A percentile compares a stretch with the other conserved stretches of the same genome.
These are phyloP conservation scores for Persicaria tinctoria DNA, from an alignment of 148 eudicot species.

Conservation along the genomic window DNA sequence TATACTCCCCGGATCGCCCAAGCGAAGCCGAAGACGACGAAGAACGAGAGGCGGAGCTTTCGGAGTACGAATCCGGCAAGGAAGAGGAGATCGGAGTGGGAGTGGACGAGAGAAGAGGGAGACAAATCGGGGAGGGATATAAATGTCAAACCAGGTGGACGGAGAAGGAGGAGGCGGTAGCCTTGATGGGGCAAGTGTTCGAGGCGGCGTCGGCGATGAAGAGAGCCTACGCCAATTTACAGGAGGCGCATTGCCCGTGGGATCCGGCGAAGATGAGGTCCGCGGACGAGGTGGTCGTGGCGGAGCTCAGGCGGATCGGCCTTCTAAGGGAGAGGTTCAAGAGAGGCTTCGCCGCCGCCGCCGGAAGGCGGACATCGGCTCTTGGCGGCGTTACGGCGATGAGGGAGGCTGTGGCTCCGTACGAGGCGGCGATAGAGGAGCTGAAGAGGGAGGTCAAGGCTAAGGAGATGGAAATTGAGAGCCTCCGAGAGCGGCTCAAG, in stretches of 20 bases:
- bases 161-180: slow-evolving; percentile 22
- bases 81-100: slow-evolving; percentile 20
- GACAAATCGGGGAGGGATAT: slow-evolving; percentile 16
- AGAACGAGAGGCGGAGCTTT: slow-evolving; percentile 1
- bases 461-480: slow-evolving; percentile 63
- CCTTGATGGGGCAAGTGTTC: slow-evolving; percentile 56
- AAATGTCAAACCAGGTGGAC: slow-evolving; percentile 10
- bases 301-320: slow-evolving; percentile 65
- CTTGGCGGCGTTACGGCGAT: slow-evolving; percentile 35
- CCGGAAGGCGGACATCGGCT: slow-evolving; percentile 21
- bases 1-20: slow-evolving; percentile 23
- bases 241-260: slow-evolving; percentile 88
- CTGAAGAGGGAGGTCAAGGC: slow-evolving; percentile 68
- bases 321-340: slow-evolving; percentile 71
- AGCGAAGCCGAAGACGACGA: slow-evolving; percentile 12
- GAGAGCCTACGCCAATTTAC: slow-evolving; percentile 64
- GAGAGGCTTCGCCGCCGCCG: slow-evolving; percentile 33
- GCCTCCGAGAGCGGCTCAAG: slow-evolving; percentile 51
- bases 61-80: slow-evolving; percentile 8
- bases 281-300: slow-evolving; percentile 83
- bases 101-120: slow-evolving; percentile 1
- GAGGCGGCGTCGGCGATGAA: slow-evolving; percentile 62
- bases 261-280: slow-evolving; percentile 73
- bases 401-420: slow-evolving; percentile 85
- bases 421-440: slow-evolving; percentile 84